These are phyloP conservation scores for Sextonia rubra DNA, from an alignment of 164 flowering plant genomes.

Conservation along the genomic window DNA sequence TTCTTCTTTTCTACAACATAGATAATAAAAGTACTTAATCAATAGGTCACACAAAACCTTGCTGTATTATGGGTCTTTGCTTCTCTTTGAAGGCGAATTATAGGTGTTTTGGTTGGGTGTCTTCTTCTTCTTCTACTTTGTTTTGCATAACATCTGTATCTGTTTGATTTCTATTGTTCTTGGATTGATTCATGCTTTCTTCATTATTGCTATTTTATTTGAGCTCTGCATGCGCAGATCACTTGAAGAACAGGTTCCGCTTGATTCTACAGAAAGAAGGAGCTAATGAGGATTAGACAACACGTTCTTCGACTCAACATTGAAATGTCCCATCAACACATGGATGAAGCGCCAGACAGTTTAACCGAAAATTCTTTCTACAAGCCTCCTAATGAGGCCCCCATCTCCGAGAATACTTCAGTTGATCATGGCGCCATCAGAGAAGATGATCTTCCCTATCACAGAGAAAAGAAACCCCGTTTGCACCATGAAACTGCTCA, in stretches of 20 bases:
- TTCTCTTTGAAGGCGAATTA: no score
- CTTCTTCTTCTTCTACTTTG: no score
- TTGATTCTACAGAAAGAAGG: background rate
- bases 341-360: background rate
- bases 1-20: no score
- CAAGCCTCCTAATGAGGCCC: background rate
- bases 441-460: background rate
- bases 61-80: no score
- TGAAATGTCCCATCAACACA: background rate
- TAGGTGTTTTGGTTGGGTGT: no score
- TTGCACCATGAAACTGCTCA: background rate
- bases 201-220: no score
- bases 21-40: no score
- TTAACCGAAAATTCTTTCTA: background rate
- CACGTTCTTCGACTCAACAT: conserved; percentile 5
- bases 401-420: background rate
- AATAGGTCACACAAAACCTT: no score
- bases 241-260: background rate
- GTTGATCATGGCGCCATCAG: background rate
- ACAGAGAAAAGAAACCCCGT: background rate
- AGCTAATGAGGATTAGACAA: background rate
- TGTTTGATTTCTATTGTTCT: no score
- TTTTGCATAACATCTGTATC: no score
- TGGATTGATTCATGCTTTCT: no score
- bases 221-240: background rate